Conservation (phyloP, 2,329 filamentous ascomycete species). For the Metarhizium album region DNA sequence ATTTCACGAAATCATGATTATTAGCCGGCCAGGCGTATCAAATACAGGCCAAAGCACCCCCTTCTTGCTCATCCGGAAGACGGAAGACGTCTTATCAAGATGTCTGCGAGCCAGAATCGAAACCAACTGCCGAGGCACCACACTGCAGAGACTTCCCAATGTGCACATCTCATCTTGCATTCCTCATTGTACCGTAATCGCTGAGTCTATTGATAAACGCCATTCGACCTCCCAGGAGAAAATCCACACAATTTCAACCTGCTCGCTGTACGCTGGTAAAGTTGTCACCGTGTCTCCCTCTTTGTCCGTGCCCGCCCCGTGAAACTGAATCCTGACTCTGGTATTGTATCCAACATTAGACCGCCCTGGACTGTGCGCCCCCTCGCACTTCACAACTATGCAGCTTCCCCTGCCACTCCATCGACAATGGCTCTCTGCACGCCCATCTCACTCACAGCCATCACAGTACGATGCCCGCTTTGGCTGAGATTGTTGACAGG, state of each 20-base stretch:
- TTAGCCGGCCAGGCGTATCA: no score
- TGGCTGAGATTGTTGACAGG: constrained; percentile 11
- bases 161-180: not conserved
- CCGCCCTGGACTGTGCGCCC: not conserved
- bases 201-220: not conserved
- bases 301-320: not conserved
- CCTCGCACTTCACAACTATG: not conserved
- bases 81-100: no score
- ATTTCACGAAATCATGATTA: no score
- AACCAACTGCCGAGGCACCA: no score
- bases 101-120: no score
- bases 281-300: not conserved
- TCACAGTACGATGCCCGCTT: constrained; percentile 9
- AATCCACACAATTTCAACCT: not conserved
- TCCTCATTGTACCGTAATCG: not conserved
- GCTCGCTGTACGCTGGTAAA: not conserved
- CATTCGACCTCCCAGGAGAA: not conserved
- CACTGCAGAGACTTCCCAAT: not conserved
- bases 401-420: not conserved
- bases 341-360: not conserved
- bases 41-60: no score
- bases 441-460: not conserved
- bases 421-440: not conserved
- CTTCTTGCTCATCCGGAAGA: no score
- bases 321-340: not conserved